phyloP scores from a whole-genome alignment of 139 green algal species.

The Chlorella sorokiniana region DNA sequence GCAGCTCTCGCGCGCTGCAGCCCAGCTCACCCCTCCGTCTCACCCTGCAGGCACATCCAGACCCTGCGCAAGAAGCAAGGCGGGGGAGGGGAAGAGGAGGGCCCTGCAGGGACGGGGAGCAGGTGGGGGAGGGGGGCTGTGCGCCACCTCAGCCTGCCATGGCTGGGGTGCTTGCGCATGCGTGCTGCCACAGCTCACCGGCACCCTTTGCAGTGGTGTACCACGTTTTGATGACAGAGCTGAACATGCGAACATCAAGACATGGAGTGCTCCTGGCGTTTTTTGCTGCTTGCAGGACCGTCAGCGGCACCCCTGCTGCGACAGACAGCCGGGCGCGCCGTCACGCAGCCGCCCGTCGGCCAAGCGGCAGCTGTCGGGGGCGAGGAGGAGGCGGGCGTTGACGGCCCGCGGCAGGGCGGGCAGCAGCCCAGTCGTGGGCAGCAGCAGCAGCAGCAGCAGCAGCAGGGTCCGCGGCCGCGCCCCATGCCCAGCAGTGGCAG shows the following conservation, averaged over 20 bases:
- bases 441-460: neutral
- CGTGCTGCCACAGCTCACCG: too few species aligned
- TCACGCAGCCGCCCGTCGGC: neutral
- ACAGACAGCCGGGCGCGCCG: neutral
- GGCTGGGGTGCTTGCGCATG: too few species aligned
- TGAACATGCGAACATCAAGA: too few species aligned
- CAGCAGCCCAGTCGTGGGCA: neutral
- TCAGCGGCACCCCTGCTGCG: too few species aligned
- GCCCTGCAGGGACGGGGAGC: neutral
- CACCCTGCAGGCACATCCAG: conserved; percentile 5
- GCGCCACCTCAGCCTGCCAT: too few species aligned
- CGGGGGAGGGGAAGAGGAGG: neutral
- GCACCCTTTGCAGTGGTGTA: too few species aligned
- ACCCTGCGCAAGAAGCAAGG: conserved; percentile 17
- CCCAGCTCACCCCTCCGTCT: neutral
- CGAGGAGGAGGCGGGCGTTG: too few species aligned
- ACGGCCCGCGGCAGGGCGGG: neutral
- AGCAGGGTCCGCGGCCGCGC: neutral
- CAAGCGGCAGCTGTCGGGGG: neutral
- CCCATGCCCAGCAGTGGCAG: too few species aligned
- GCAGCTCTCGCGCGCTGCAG: neutral
- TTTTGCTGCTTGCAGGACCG: too few species aligned
- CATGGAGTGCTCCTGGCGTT: too few species aligned
- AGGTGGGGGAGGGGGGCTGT: neutral
- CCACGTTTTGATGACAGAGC: too few species aligned